Evolutionary conservation across 1,284 basidiomycete species (phyloP), one percentile per base, ranked within the genome.

Genomic region (Apiotrichum montevideense): DNA sequence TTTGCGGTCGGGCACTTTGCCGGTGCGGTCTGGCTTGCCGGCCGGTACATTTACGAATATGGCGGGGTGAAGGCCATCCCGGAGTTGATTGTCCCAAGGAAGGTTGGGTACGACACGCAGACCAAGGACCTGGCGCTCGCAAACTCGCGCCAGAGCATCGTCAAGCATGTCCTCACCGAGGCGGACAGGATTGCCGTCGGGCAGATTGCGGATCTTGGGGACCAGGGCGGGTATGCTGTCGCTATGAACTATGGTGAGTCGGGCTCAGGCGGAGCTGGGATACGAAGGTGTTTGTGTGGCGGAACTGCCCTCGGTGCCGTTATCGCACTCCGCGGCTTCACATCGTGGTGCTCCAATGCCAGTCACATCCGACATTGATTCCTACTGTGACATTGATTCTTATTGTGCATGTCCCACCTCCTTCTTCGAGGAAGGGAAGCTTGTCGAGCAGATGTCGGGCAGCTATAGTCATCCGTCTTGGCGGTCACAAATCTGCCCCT

Each of bases 91-190:
- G 10, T 37, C 3, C 35, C 54, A 8, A 13, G 2, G 21, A 9
- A 8, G 3, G 35, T 11, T 11, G 10, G 39, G 33, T 42, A 42
- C 5, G 56, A 33, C 46, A 49, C 32, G 61, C 52, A 42, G 52
- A 71, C 42, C 41, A 56, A n/a, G 32, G 58, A 14, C 52, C 57
- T 75, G 34, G 74, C 73, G 1, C 54, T 67, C 54, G 89, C 87
- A 0, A 90, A 98, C 83, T 90, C 72, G 6, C 57, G 72, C 5
- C 73, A 75, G 52, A 70, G 71, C 2, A 66, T 96, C 3, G 80
- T 98, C 65, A 98, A 98, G 73, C 94, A 98, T 70, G 82, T 95
- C 62, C 79, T 99, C 35, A 98, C 94, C 0, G 96, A 98, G 72
- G 92, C 90, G 9, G 96, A 99, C 75, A 92, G 96, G 66, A 79